phyloP scores from a whole-genome alignment of 768 basidiomycete genomes.

The Lyophyllum shimeji region DNA sequence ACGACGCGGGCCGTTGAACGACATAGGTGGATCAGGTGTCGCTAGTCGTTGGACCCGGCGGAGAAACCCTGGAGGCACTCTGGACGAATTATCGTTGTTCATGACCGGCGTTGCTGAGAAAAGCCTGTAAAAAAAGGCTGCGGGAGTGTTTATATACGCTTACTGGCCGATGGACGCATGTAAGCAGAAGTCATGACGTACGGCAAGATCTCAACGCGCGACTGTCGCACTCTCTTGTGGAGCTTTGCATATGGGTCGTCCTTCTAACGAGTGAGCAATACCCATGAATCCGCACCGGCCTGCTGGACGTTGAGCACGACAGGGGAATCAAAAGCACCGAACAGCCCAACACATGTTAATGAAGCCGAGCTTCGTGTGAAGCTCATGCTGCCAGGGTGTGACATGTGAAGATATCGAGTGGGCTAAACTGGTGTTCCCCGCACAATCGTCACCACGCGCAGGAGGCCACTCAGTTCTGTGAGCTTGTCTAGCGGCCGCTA shows the following conservation, averaged over 20 bases:
- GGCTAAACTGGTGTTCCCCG: not conserved
- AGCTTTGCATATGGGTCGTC: not conserved
- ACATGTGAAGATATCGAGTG: too few species aligned
- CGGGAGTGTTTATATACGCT: not conserved
- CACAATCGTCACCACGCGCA: too few species aligned
- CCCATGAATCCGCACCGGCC: too few species aligned
- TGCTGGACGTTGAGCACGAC: not conserved
- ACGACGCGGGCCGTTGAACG: not conserved
- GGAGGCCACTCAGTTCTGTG: too few species aligned
- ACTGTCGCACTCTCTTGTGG: not conserved
- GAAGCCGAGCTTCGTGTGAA: constrained; percentile 1
- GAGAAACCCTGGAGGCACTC: not conserved
- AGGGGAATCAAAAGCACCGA: constrained; percentile 1
- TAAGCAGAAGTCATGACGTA: not conserved
- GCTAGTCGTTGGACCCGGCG: not conserved
- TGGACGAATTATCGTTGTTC: not conserved
- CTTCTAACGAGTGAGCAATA: too few species aligned
- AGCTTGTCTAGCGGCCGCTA: too few species aligned
- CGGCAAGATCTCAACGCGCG: not conserved
- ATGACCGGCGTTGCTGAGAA: not conserved
- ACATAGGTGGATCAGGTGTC: not conserved
- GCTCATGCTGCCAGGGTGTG: constrained; percentile 1
- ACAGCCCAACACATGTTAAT: not conserved
- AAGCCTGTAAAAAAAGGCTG: not conserved
- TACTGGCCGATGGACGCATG: not conserved